Conservation (phyloP, 2,329 filamentous ascomycete genomes). For the Stagonosporopsis rhizophila region DNA sequence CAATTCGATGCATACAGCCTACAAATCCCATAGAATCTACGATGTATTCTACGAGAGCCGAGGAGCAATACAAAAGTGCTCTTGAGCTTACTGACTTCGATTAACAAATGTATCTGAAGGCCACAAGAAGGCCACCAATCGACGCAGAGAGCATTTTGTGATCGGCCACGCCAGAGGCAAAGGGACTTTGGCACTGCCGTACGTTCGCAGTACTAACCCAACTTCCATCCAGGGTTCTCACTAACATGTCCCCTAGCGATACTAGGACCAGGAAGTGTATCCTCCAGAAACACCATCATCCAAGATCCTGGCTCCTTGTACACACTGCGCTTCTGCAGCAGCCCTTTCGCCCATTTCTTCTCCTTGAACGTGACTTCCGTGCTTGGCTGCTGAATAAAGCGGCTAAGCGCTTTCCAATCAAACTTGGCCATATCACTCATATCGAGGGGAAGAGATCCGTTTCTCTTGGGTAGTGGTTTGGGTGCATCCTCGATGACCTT, state of each 20-base stretch:
- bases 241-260: constrained; percentile 8
- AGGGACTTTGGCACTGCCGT: neutral
- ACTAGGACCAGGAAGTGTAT: constrained; percentile 8
- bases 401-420: constrained; percentile 17
- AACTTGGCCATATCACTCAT: constrained; percentile 11
- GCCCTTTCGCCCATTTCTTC: constrained; percentile 12
- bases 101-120: neutral
- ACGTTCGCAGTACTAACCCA: neutral
- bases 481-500: constrained; percentile 4
- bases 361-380: constrained; percentile 7
- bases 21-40: too few species aligned
- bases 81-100: neutral
- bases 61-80: neutral
- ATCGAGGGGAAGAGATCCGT: constrained; percentile 9
- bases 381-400: constrained; percentile 12
- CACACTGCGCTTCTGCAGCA: constrained; percentile 14
- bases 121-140: neutral
- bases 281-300: constrained; percentile 19
- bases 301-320: constrained; percentile 19
- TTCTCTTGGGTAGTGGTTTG: neutral
- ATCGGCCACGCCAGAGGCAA: neutral
- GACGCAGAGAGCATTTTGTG: neutral
- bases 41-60: too few species aligned
- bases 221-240: constrained; percentile 13
- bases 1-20: too few species aligned